These are phyloP conservation scores for Neurospora sp. DNA, from an alignment of 495 filamentous ascomycete genomes.

Conservation along the genomic window DNA sequence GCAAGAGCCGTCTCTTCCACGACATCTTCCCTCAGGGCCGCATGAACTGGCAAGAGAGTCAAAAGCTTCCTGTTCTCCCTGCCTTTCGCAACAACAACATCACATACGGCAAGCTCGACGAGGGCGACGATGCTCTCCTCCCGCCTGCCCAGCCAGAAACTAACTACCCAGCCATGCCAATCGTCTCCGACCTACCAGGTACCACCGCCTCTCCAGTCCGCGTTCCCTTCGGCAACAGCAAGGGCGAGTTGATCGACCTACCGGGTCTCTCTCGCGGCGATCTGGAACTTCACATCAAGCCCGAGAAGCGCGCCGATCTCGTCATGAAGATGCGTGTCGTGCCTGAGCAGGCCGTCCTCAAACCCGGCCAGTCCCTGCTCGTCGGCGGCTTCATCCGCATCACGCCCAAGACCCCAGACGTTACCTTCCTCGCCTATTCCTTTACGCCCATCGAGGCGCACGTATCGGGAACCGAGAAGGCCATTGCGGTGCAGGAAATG, in stretches of 20 bases:
- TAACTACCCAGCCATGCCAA: slow-evolving; percentile 66
- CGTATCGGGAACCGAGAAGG: slow-evolving; percentile 68
- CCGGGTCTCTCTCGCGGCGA: slow-evolving; percentile 71
- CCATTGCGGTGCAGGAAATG: slow-evolving; percentile 53
- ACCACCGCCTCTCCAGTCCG: slow-evolving; percentile 93
- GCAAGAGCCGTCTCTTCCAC: slow-evolving; percentile 86
- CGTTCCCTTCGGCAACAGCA: slow-evolving; percentile 71
- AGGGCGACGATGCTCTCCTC: slow-evolving; percentile 39
- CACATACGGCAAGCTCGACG: neutral
- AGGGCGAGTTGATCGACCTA: slow-evolving; percentile 85
- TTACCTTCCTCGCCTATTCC: slow-evolving; percentile 56
- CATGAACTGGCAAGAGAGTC: slow-evolving; percentile 28
- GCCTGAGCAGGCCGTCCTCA: slow-evolving; percentile 59
- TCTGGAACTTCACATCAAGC: slow-evolving; percentile 55
- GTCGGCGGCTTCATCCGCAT: slow-evolving; percentile 83
- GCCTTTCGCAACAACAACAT: slow-evolving; percentile 10
- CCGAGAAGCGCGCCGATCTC: slow-evolving; percentile 52
- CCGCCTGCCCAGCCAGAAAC: slow-evolving; percentile 65
- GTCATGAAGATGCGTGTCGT: slow-evolving; percentile 64
- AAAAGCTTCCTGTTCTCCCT: slow-evolving; percentile 23
- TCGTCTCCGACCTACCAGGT: slow-evolving; percentile 77
- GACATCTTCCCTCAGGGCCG: slow-evolving; percentile 75
- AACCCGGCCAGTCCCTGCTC: slow-evolving; percentile 71
- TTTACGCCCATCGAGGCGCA: slow-evolving; percentile 71
- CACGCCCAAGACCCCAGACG: slow-evolving; percentile 46